Conservation (phyloP, 2,329 filamentous ascomycete species). For the Penicillium sp. region DNA sequence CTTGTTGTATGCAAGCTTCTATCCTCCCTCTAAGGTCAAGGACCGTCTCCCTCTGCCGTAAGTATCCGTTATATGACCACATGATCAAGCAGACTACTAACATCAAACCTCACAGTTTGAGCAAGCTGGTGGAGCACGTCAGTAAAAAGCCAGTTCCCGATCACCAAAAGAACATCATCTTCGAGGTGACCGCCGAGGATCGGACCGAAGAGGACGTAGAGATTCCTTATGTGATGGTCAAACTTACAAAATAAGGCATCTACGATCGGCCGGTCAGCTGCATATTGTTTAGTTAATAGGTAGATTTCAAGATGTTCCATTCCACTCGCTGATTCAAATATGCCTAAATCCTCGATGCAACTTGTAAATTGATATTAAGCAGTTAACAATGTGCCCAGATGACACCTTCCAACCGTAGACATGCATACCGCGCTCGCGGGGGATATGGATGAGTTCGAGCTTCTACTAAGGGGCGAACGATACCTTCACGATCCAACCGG, state of each 20-base stretch:
- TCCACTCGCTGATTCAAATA: not conserved
- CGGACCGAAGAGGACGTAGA: constrained; percentile 88
- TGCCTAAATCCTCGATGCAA: constrained; percentile 10
- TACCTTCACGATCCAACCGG: no score
- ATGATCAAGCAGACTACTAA: constrained; percentile 24
- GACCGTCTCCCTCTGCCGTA: constrained; percentile 71
- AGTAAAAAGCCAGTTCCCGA: constrained; percentile 87
- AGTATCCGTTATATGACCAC: constrained; percentile 34
- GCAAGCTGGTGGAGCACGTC: constrained; percentile 78
- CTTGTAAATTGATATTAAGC: not conserved
- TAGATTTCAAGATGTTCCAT: constrained; percentile 11
- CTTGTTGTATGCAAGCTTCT: constrained; percentile 90
- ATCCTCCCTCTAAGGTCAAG: constrained; percentile 75
- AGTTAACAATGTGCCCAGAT: not conserved
- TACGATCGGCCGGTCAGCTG: not conserved
- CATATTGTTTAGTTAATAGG: constrained; percentile 7
- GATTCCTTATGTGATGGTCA: constrained; percentile 93
- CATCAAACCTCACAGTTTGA: constrained; percentile 59
- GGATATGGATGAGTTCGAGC: no score
- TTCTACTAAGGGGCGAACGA: no score
- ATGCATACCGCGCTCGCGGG: no score
- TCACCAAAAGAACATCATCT: constrained; percentile 93
- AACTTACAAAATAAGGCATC: constrained; percentile 51
- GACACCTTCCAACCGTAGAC: no score
- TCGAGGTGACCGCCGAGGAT: constrained; percentile 93